A percentile compares a stretch with the other conserved stretches of the same genome.
Conservation (phyloP, 495 filamentous ascomycete species). For the Opeltia flavorubescens region DNA sequence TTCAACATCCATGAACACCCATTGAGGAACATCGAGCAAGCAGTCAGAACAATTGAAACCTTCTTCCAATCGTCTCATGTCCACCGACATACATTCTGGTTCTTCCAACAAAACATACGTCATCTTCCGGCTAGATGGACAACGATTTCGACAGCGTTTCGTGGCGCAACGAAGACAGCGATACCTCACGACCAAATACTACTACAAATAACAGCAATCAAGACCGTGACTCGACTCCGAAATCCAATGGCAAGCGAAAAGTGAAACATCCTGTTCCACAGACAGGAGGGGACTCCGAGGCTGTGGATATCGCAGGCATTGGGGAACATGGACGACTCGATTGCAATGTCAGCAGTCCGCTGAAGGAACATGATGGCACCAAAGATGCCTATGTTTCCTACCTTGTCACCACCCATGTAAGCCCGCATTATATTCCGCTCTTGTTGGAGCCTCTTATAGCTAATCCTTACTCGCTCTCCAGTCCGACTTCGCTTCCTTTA, state of each 20-base stretch:
- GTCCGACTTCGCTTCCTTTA: constrained; percentile 90
- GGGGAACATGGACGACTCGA: constrained; percentile 65
- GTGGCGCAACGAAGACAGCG: constrained; percentile 38
- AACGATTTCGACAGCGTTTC: constrained; percentile 47
- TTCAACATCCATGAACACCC: too few relatives aligned
- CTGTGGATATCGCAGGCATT: constrained; percentile 50
- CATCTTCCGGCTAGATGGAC: constrained; percentile 16
- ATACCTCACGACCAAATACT: constrained; percentile 33
- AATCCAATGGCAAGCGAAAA: constrained; percentile 39
- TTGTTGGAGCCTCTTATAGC: too few relatives aligned
- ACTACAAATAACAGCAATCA: constrained; percentile 27
- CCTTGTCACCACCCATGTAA: constrained; percentile 76
- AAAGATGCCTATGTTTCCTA: constrained; percentile 97
- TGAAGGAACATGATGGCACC: constrained; percentile 93
- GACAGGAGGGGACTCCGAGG: constrained; percentile 40
- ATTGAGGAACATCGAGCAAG: too few relatives aligned
- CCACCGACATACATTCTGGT: too few relatives aligned
- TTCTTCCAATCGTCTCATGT: too few relatives aligned
- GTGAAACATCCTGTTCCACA: constrained; percentile 36
- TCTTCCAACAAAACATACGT: too few relatives aligned
- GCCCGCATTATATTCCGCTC: constrained; percentile 15
- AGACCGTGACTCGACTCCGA: constrained; percentile 21
- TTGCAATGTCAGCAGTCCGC: constrained; percentile 63
- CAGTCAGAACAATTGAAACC: too few relatives aligned
- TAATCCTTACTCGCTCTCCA: constrained; percentile 29